Evolutionary conservation across 139 green algal species (phyloP), one percentile per base, ranked within the genome.

Genomic region (Spirogloea muscicola): DNA sequence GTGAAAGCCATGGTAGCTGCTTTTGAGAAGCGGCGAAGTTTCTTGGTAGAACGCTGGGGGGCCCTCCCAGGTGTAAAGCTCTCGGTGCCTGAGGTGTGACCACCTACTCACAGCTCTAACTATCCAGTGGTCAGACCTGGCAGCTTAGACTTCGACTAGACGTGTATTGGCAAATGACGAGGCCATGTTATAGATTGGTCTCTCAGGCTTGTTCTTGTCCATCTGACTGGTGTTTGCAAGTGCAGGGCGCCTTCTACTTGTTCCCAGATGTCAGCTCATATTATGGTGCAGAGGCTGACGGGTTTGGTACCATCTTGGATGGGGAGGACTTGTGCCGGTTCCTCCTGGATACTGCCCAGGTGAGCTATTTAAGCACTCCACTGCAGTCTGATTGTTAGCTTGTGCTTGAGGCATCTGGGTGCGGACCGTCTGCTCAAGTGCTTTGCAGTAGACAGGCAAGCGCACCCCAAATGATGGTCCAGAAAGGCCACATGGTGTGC

Each of bases 211-310:
- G n/a, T n/a, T n/a, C n/a, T n/a, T n/a, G n/a, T n/a, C n/a, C n/a
- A n/a, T n/a, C n/a, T n/a, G n/a, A n/a, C n/a, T n/a, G n/a, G n/a
- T n/a, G n/a, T n/a, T 13, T 25, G 13, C 6, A 65, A 18, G 33
- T 1, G 25, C 64, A 81, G 55, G 94, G 94, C 2, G 94, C 94
- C 2, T 98, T 98, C 72, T 99, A 99, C 70, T 89, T 91, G 49
- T 86, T 99, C 38, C 93, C 92, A 6, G 68, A 84, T 44, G 72
- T 86, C 41, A 62, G 46, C 36, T 63, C 68, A 1, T 65, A 74
- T 49, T 52, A 72, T 10, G 74, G 74, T 42, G 34, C 25, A 29
- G 31, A 63, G 9, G 88, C 78, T 1, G 49, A 86, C 7, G 88
- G 84, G 34, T 96, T 90, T 75, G 92, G 92, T 0, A 67, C 85